These are phyloP conservation scores for Myotisia sp. DNA, from an alignment of 2,329 filamentous ascomycete species.

Conservation along the genomic window DNA sequence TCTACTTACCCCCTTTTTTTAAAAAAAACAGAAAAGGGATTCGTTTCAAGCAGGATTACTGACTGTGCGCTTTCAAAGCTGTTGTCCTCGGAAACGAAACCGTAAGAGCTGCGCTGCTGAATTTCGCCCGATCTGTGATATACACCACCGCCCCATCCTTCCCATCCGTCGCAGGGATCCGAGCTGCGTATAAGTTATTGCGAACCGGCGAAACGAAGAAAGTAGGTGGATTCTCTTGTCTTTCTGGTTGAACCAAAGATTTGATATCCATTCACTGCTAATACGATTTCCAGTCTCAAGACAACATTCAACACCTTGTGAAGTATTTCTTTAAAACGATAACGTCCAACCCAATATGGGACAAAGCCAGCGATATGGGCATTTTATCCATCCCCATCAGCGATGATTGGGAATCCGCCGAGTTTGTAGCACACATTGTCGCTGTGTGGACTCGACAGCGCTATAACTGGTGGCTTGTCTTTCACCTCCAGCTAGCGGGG, in stretches of 20 bases:
- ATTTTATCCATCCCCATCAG: conserved; percentile 7
- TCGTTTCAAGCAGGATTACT: too few species aligned
- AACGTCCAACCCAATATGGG: conserved; percentile 6
- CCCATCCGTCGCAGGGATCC: conserved; percentile 39
- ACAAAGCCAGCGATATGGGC: conserved; percentile 6
- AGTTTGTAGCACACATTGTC: conserved; percentile 30
- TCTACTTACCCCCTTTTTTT: conserved; percentile 2
- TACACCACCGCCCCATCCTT: conserved; percentile 52
- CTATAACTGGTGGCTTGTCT: conserved; percentile 18
- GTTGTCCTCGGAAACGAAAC: conserved; percentile 43
- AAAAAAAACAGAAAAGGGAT: too few species aligned
- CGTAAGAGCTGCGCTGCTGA: conserved; percentile 46
- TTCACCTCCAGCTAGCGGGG: conserved; percentile 21
- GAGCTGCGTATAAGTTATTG: conserved; percentile 38
- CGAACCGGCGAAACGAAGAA: conserved; percentile 28
- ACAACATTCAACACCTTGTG: conserved; percentile 12
- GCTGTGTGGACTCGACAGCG: conserved; percentile 29
- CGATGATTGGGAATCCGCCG: conserved; percentile 13
- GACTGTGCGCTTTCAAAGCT: conserved; percentile 23
- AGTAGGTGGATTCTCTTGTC: conserved; percentile 10
- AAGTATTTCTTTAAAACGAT: conserved; percentile 8
- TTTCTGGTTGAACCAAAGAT: background rate
- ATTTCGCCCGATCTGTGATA: conserved; percentile 52
- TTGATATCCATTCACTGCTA: background rate
- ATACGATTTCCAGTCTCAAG: background rate